A percentile compares a stretch with the other conserved stretches of the same genome.
phyloP scores from a whole-genome alignment of 2,329 filamentous ascomycete genomes.

The Sclerotinia glacialis region DNA sequence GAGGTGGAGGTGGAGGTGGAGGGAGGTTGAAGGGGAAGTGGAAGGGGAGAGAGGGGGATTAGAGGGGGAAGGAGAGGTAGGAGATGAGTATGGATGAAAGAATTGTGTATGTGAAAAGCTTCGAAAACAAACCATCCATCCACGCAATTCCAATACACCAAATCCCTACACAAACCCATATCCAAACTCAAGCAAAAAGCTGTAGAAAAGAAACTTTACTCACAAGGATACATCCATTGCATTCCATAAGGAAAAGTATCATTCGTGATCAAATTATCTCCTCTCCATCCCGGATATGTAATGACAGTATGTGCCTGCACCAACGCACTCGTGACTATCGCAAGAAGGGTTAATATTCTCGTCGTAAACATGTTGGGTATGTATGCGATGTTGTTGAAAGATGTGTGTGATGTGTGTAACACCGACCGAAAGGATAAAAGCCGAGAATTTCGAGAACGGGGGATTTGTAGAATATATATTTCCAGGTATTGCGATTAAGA shows the following conservation, averaged over 20 bases:
- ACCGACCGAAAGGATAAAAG: not conserved
- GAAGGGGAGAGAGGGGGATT: not conserved
- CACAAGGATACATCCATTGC: constrained; percentile 43
- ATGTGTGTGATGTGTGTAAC: not conserved
- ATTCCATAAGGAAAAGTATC: constrained; percentile 41
- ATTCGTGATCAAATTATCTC: constrained; percentile 42
- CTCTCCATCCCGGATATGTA: constrained; percentile 43
- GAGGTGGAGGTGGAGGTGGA: not conserved
- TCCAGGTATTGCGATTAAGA: not conserved
- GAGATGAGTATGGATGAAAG: not conserved
- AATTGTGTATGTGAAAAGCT: not conserved
- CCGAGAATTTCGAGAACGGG: not conserved
- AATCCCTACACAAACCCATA: not conserved
- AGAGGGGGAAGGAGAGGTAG: not conserved
- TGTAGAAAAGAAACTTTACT: constrained; percentile 28
- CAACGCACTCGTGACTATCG: constrained; percentile 10
- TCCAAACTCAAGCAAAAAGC: not conserved
- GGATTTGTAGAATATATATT: not conserved
- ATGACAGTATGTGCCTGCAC: constrained; percentile 45
- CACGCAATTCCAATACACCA: not conserved
- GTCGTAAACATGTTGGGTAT: constrained; percentile 9
- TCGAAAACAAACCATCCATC: not conserved
- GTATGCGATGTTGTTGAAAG: not conserved
- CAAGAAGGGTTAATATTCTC: constrained; percentile 7
- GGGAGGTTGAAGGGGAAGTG: not conserved